These are phyloP conservation scores for Biancaea sappan DNA, from an alignment of 306 rosid genomes.

Conservation along the genomic window DNA sequence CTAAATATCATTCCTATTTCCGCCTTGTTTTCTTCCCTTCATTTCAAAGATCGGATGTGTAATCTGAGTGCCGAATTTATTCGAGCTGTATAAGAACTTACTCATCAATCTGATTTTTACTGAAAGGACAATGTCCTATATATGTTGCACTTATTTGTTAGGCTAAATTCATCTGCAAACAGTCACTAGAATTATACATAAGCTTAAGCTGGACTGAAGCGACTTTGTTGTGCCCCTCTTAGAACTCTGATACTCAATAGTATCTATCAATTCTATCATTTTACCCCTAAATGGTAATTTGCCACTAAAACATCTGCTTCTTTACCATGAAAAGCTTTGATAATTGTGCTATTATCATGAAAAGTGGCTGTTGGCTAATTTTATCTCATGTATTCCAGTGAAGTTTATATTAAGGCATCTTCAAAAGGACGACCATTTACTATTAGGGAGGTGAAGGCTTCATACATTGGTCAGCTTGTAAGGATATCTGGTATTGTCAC, in stretches of 20 bases:
- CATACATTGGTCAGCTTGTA: constrained; percentile 92
- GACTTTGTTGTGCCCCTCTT: not conserved
- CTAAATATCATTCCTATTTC: not conserved
- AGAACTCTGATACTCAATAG: not conserved
- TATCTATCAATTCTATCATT: not conserved
- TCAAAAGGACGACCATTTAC: constrained; percentile 87
- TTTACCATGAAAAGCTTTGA: not conserved
- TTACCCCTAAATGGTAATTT: not conserved
- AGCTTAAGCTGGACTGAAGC: not conserved
- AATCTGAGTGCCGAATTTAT: not conserved
- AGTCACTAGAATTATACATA: not conserved
- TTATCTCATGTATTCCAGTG: constrained; percentile 55
- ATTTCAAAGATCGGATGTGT: not conserved
- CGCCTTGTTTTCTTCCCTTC: not conserved
- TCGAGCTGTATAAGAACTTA: not conserved
- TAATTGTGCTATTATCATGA: not conserved
- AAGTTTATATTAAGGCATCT: constrained; percentile 86
- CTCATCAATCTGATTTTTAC: not conserved
- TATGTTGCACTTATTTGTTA: not conserved
- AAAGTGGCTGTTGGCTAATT: not conserved
- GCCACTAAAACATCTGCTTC: not conserved
- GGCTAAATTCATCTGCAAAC: not conserved
- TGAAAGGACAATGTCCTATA: not conserved
- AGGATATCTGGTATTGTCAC: constrained; percentile 92
- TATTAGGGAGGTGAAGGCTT: constrained; percentile 96